Percentiles rank a stretch among this genome's conserved stretches.
phyloP scores from a whole-genome alignment of 2,329 filamentous ascomycete species.

The Leptographium lundbergii region DNA sequence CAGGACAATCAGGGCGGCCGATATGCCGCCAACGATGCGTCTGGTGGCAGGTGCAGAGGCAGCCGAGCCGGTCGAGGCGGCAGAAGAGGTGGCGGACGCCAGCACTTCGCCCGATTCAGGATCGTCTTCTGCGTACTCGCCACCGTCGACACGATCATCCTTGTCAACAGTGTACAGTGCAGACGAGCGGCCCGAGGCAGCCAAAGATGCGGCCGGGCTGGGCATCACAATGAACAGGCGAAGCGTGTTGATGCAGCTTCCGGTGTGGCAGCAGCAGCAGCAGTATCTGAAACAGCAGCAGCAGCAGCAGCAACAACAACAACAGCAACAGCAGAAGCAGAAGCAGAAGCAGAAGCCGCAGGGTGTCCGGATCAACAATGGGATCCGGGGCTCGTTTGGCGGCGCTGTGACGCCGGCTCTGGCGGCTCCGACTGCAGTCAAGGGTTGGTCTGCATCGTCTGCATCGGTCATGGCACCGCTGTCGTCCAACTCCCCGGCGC shows the following conservation, averaged over 20 bases:
- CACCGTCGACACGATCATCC: conserved; percentile 22
- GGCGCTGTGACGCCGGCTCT: not conserved
- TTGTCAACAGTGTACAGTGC: conserved; percentile 45
- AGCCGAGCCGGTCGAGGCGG: not conserved
- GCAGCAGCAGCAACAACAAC: not conserved
- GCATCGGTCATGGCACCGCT: not conserved
- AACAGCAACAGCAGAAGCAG: not conserved
- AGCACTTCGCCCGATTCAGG: conserved; percentile 3
- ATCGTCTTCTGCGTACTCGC: conserved; percentile 5
- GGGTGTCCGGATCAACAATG: not conserved
- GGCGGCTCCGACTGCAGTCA: not conserved
- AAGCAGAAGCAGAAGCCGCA: not conserved
- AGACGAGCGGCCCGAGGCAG: conserved; percentile 31
- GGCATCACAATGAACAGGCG: not conserved
- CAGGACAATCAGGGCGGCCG: not conserved
- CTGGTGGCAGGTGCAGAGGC: not conserved
- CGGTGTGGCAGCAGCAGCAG: not conserved
- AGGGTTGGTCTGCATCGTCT: not conserved
- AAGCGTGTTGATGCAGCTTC: not conserved
- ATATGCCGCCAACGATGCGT: not conserved
- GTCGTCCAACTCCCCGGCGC: too few relatives aligned
- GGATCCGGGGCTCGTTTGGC: conserved; percentile 6
- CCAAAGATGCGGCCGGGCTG: conserved; percentile 1
- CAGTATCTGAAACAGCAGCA: not conserved
- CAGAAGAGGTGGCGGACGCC: not conserved